phyloP scores from a whole-genome alignment of 306 rosid genomes.

The Cotoneaster glaucophyllus region DNA sequence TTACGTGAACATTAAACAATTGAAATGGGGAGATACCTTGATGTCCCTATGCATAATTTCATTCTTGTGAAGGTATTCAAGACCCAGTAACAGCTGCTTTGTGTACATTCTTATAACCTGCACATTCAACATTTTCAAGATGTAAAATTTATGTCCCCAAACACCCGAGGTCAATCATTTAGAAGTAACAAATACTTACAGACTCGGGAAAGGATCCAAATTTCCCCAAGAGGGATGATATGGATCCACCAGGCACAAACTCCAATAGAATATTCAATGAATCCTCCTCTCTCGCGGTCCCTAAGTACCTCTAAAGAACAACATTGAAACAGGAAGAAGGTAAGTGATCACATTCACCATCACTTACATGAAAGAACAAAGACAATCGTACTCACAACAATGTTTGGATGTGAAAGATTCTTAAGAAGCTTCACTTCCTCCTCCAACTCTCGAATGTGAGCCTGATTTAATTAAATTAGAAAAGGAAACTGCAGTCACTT shows the following conservation, averaged over 20 bases:
- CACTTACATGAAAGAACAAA: constrained; percentile 2
- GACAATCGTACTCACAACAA: constrained; percentile 58
- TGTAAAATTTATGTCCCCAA: background rate
- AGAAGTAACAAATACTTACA: constrained; percentile 43
- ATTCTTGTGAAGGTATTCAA: constrained; percentile 80
- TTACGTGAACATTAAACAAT: background rate
- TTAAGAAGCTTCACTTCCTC: constrained; percentile 86
- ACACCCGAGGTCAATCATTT: background rate
- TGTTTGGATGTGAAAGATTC: constrained; percentile 85
- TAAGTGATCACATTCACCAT: constrained; percentile 5
- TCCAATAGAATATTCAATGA: constrained; percentile 86
- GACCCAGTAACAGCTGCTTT: constrained; percentile 76
- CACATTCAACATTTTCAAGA: background rate
- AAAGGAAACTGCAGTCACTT: constrained; percentile 7
- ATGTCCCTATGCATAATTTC: constrained; percentile 92
- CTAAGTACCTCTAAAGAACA: constrained; percentile 64
- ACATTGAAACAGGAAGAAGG: background rate
- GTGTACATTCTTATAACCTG: constrained; percentile 89
- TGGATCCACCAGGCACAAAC: constrained; percentile 93
- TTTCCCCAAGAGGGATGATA: constrained; percentile 82
- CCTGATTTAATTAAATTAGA: constrained; percentile 34
- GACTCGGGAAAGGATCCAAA: constrained; percentile 92
- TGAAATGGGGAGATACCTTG: constrained; percentile 42
- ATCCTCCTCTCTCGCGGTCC: constrained; percentile 81
- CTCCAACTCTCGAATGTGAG: constrained; percentile 80